Conservation (phyloP, 176 grass and related monocot genomes). For the Oryza nivara region DNA sequence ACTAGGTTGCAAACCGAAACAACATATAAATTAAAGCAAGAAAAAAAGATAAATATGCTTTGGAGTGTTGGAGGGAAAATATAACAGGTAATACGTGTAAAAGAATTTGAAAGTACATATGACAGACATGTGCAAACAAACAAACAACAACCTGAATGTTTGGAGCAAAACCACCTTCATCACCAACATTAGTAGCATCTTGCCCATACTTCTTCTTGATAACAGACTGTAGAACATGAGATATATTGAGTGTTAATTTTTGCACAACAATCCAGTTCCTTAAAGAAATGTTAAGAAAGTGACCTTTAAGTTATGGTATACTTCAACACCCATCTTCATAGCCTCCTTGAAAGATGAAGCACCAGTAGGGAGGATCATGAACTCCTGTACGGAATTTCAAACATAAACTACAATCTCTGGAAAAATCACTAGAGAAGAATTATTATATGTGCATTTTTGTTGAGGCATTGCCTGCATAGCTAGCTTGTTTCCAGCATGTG, state of each 20-base stretch:
- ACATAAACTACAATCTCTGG: background rate
- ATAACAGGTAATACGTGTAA: background rate
- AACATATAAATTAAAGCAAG: background rate
- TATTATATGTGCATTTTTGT: background rate
- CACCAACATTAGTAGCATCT: slow-evolving; percentile 97
- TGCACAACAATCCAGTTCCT: background rate
- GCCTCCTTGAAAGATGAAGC: slow-evolving; percentile 93
- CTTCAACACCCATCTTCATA: slow-evolving; percentile 99
- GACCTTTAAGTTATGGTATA: slow-evolving; percentile 94
- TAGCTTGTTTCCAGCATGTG: slow-evolving; percentile 97
- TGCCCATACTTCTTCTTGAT: slow-evolving; percentile 99
- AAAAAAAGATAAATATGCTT: background rate
- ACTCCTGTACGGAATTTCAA: slow-evolving; percentile 60
- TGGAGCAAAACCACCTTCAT: slow-evolving; percentile 98
- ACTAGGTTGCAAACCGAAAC: background rate
- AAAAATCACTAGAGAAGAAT: background rate
- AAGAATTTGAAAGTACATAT: background rate
- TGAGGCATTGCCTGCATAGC: slow-evolving; percentile 74
- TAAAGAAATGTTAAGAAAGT: background rate
- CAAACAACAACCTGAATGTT: slow-evolving; percentile 80
- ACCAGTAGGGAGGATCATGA: slow-evolving; percentile 96
- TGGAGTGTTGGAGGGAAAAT: background rate
- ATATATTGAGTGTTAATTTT: background rate
- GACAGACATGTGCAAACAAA: background rate
- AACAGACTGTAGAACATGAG: slow-evolving; percentile 49